Percentiles rank a stretch among this genome's conserved stretches.
Conservation (phyloP, 106 monocot species). For the Dioscorea zingiberensis region DNA sequence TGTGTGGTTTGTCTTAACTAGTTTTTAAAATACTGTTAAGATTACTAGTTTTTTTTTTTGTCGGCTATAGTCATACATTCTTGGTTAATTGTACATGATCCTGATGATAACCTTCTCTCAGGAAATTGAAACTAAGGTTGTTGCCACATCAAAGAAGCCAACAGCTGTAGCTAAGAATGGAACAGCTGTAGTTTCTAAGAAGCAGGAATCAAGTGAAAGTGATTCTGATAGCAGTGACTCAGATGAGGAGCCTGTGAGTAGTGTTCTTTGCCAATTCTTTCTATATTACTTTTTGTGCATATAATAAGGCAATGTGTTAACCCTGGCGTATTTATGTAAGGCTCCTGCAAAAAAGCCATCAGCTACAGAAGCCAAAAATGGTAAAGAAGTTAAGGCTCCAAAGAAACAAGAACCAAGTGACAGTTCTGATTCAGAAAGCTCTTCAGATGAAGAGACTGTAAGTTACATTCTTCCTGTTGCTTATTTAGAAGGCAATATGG, state of each 20-base stretch:
- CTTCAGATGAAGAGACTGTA: constrained; percentile 36
- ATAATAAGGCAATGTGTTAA: no score
- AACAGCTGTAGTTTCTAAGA: background rate
- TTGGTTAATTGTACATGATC: no score
- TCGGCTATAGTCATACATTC: no score
- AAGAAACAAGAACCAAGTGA: constrained; percentile 45
- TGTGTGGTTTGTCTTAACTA: background rate
- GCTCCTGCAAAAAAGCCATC: no score
- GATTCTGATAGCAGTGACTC: constrained; percentile 44
- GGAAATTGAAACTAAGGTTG: constrained; percentile 4
- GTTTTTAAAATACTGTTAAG: background rate
- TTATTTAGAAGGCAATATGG: no score
- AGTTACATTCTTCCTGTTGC: background rate
- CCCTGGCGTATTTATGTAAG: no score
- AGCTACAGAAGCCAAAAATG: background rate
- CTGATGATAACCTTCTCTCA: no score
- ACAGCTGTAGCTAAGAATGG: constrained; percentile 18
- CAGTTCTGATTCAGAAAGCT: constrained; percentile 43
- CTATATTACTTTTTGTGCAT: no score
- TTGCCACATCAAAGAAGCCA: constrained; percentile 12
- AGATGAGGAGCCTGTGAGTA: constrained; percentile 31
- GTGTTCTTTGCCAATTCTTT: background rate
- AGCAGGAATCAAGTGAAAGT: constrained; percentile 27
- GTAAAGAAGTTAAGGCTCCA: background rate
- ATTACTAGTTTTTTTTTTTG: background rate